phyloP scores from a whole-genome alignment of 1,139 yeast species.

The Williopsis jadinii region DNA sequence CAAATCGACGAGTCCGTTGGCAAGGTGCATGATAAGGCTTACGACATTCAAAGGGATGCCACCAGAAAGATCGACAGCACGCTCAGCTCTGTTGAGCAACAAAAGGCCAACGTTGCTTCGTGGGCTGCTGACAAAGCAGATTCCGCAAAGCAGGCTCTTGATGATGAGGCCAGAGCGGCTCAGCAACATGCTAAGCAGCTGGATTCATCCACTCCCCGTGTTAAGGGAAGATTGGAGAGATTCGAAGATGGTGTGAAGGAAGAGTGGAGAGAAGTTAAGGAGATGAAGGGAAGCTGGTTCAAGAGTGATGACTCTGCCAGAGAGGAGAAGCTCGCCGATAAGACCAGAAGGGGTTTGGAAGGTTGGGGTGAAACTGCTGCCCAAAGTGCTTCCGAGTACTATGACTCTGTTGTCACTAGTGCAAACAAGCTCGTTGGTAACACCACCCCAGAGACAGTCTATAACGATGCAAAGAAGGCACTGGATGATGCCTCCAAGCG shows the following conservation, averaged over 20 bases:
- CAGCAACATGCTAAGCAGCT: slow-evolving; percentile 29
- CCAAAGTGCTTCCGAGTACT: slow-evolving; percentile 33
- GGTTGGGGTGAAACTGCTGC: slow-evolving; percentile 41
- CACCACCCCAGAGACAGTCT: slow-evolving; percentile 11
- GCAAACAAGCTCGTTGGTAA: slow-evolving; percentile 18
- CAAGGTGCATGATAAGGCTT: slow-evolving; percentile 20
- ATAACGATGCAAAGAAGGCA: slow-evolving; percentile 22
- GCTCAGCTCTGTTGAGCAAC: slow-evolving; percentile 21
- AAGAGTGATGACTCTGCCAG: slow-evolving; percentile 8
- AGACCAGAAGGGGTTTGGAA: slow-evolving; percentile 24
- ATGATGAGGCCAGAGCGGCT: slow-evolving; percentile 15
- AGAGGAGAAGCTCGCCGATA: slow-evolving; percentile 21
- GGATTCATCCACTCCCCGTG: slow-evolving; percentile 16
- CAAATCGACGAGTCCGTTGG: slow-evolving; percentile 22
- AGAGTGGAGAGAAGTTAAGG: slow-evolving; percentile 11
- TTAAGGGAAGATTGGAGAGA: slow-evolving; percentile 13
- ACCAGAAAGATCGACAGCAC: slow-evolving; percentile 24
- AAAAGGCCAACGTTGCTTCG: slow-evolving; percentile 11
- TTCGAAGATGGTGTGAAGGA: slow-evolving; percentile 11
- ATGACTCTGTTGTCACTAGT: slow-evolving; percentile 20
- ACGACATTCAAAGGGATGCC: slow-evolving; percentile 27
- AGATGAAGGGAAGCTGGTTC: slow-evolving; percentile 5
- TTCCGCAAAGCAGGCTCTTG: slow-evolving; percentile 6
- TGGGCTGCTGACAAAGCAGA: slow-evolving; percentile 24
- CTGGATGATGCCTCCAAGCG: slow-evolving; percentile 17